Conservation (phyloP, 257 asterid genomes). For the Lithospermum erythrorhizon region DNA sequence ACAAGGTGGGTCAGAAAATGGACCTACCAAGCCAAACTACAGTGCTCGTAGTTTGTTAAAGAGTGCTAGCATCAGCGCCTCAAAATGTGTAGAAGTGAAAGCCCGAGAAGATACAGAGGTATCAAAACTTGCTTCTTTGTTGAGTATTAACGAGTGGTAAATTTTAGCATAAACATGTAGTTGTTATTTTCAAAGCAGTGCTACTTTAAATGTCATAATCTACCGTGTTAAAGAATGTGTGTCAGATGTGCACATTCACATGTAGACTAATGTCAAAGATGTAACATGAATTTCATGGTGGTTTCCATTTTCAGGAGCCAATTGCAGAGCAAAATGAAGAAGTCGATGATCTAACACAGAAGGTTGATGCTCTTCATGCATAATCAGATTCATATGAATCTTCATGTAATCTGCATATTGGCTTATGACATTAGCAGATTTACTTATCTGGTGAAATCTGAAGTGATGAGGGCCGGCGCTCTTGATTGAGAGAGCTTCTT, state of each 20-base stretch:
- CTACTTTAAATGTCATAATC: neutral
- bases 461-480: neutral
- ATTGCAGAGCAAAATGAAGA: conserved; percentile 29
- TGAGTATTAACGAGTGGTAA: neutral
- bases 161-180: neutral
- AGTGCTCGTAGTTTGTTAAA: conserved; percentile 83
- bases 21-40: conserved; percentile 33
- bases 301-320: conserved; percentile 11
- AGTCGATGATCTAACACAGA: conserved; percentile 26
- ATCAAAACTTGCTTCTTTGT: conserved; percentile 6
- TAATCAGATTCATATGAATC: conserved; percentile 6
- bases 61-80: conserved; percentile 80
- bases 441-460: too few relatives aligned
- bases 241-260: neutral
- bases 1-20: conserved; percentile 35
- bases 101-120: conserved; percentile 50
- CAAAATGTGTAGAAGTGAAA: conserved; percentile 66
- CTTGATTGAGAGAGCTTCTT: neutral
- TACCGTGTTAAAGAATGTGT: neutral
- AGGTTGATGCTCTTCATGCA: conserved; percentile 17
- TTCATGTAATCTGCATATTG: too few relatives aligned
- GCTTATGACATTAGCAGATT: too few relatives aligned
- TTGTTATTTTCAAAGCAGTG: neutral
- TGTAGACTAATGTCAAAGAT: neutral
- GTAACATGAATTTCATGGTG: neutral